Evolutionary conservation across 1,284 basidiomycete species (phyloP).

Genomic region (Cystobasidium slooffiae): DNA sequence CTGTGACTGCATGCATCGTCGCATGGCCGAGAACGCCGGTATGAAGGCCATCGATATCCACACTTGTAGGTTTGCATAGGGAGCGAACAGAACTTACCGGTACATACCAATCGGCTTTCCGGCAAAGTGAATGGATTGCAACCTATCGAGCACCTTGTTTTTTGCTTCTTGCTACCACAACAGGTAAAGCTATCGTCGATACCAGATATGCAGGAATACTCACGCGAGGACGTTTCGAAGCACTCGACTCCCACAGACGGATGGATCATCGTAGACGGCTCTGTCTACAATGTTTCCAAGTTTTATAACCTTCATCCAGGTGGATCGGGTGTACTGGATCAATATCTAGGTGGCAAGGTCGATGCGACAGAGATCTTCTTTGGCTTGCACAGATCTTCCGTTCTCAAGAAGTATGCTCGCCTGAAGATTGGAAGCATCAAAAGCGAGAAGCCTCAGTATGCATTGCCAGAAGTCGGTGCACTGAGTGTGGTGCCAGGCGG

Average conservation of each 20-base stretch:
- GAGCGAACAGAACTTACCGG: no score
- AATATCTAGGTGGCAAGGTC: conserved; percentile 48
- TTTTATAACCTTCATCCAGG: conserved; percentile 82
- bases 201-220: conserved; percentile 11
- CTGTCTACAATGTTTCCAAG: conserved; percentile 67
- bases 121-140: background rate
- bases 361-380: conserved; percentile 64
- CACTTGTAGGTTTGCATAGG: no score
- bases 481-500: conserved; percentile 72
- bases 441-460: conserved; percentile 66
- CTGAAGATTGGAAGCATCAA: conserved; percentile 69
- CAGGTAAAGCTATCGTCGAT: background rate
- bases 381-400: conserved; percentile 76
- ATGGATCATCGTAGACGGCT: conserved; percentile 81
- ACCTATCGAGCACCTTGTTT: background rate
- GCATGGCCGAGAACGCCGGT: no score
- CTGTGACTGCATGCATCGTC: no score
- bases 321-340: conserved; percentile 68
- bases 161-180: background rate
- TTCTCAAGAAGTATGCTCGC: conserved; percentile 72
- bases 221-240: conserved; percentile 7
- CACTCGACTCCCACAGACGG: conserved; percentile 74
- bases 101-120: background rate
- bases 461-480: conserved; percentile 58
- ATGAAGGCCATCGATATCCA: no score